Conservation (phyloP, 1,284 basidiomycete species). For the Xerocomus minutiporus region DNA sequence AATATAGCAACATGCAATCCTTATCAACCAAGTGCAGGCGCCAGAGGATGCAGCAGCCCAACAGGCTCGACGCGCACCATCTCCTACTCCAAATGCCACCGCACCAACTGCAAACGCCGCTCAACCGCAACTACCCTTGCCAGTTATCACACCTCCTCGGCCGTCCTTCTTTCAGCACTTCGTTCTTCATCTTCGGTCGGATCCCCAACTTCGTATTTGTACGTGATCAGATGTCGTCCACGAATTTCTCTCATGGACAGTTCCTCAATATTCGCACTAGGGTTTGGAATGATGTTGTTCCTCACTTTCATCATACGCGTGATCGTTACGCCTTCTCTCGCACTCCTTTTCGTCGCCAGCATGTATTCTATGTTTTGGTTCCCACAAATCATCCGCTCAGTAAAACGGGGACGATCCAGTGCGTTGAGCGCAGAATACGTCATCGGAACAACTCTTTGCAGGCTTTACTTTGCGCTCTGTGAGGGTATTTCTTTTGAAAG, state of each 20-base stretch:
- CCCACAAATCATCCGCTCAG: constrained; percentile 79
- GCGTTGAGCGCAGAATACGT: constrained; percentile 69
- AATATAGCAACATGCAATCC: constrained; percentile 74
- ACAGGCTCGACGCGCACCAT: constrained; percentile 14
- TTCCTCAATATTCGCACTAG: constrained; percentile 33
- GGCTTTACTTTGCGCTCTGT: constrained; percentile 75
- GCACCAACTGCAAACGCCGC: background rate
- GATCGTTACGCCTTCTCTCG: constrained; percentile 65
- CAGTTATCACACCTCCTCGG: constrained; percentile 14
- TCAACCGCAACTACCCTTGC: constrained; percentile 18
- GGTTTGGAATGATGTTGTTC: constrained; percentile 63
- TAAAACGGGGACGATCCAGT: constrained; percentile 63
- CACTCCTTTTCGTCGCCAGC: constrained; percentile 64
- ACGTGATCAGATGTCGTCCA: constrained; percentile 20
- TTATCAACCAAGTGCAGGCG: constrained; percentile 77
- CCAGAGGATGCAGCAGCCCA: constrained; percentile 57
- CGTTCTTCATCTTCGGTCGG: constrained; percentile 55
- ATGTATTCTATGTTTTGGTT: constrained; percentile 80
- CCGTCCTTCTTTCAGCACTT: constrained; percentile 47
- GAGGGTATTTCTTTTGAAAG: constrained; percentile 31
- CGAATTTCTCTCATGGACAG: background rate
- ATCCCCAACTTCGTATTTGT: constrained; percentile 72
- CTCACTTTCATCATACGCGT: constrained; percentile 69
- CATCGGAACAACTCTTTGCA: constrained; percentile 70
- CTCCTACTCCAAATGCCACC: constrained; percentile 6